These are phyloP conservation scores for Telopea speciosissima DNA, from an alignment of 177 flowering plant species.

Conservation along the genomic window DNA sequence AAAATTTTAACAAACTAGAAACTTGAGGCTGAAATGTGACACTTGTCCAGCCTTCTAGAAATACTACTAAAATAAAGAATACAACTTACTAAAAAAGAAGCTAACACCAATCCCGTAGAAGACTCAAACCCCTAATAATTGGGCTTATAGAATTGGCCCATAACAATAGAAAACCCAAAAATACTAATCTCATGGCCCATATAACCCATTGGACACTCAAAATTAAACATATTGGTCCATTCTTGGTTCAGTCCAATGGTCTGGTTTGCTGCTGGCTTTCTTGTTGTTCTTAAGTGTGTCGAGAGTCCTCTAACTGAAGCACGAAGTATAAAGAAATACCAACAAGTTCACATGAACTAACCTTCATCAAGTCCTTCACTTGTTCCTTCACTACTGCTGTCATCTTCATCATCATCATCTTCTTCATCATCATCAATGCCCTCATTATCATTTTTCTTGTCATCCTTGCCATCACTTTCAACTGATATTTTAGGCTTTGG, in stretches of 20 bases:
- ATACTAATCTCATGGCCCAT: too few relatives aligned
- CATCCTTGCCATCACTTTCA: slow-evolving; percentile 34
- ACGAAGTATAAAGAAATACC: background rate
- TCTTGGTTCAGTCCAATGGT: too few relatives aligned
- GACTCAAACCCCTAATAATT: background rate
- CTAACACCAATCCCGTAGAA: too few relatives aligned
- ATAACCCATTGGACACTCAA: too few relatives aligned
- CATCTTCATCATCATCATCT: slow-evolving; percentile 17
- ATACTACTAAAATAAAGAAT: too few relatives aligned
- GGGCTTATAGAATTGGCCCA: background rate
- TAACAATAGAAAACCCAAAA: background rate
- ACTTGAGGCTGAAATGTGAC: background rate
- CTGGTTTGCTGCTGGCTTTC: background rate
- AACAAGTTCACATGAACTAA: slow-evolving; percentile 34
- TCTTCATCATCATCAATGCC: slow-evolving; percentile 17
- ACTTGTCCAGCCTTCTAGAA: background rate
- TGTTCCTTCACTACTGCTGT: slow-evolving; percentile 26
- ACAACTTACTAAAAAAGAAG: background rate
- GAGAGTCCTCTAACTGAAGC: background rate
- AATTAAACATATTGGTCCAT: too few relatives aligned
- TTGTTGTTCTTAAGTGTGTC: background rate
- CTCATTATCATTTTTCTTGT: slow-evolving; percentile 29
- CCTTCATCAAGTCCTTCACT: slow-evolving; percentile 24
- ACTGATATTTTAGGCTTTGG: slow-evolving; percentile 49
- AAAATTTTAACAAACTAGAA: too few relatives aligned